Evolutionary conservation across 495 filamentous ascomycete genomes (phyloP).

Genomic region (Terfezia boudieri): DNA sequence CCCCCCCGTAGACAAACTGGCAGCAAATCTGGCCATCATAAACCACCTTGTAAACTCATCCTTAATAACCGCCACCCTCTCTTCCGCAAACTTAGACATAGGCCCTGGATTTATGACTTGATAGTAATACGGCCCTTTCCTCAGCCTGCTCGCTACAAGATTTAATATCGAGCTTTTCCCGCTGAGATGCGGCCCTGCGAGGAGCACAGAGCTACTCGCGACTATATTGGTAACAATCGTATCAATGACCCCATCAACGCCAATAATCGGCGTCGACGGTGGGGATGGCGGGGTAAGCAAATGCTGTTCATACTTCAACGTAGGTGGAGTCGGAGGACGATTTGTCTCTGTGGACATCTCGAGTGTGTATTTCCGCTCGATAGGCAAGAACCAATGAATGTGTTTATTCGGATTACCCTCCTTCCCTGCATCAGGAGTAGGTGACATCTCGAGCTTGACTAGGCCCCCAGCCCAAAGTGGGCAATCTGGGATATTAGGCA

Average conservation of each 20-base stretch:
- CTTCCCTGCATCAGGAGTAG: constrained; percentile 8
- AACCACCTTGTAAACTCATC: constrained; percentile 66
- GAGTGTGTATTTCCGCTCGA: constrained; percentile 46
- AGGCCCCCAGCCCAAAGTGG: constrained; percentile 15
- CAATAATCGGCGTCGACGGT: constrained; percentile 36
- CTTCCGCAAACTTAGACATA: constrained; percentile 39
- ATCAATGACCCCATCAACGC: constrained; percentile 53
- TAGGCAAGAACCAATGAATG: constrained; percentile 52
- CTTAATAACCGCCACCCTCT: constrained; percentile 73
- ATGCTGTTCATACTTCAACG: constrained; percentile 35
- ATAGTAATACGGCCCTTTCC: constrained; percentile 14
- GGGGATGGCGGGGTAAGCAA: constrained; percentile 35
- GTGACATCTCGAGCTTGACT: constrained; percentile 19
- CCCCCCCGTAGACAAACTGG: constrained; percentile 13
- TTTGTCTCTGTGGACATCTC: constrained; percentile 19
- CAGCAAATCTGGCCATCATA: constrained; percentile 72
- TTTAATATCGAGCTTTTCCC: constrained; percentile 63
- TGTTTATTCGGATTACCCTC: constrained; percentile 22
- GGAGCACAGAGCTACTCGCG: constrained; percentile 66
- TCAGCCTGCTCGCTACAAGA: constrained; percentile 20
- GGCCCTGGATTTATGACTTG: constrained; percentile 14
- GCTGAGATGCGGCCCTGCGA: constrained; percentile 70
- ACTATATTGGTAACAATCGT: constrained; percentile 49
- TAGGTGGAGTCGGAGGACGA: neutral
- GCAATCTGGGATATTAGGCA: constrained; percentile 26